Base-by-base conservation (phyloP, 768 basidiomycete genomes). In the Trametopsis cervina region DNA sequence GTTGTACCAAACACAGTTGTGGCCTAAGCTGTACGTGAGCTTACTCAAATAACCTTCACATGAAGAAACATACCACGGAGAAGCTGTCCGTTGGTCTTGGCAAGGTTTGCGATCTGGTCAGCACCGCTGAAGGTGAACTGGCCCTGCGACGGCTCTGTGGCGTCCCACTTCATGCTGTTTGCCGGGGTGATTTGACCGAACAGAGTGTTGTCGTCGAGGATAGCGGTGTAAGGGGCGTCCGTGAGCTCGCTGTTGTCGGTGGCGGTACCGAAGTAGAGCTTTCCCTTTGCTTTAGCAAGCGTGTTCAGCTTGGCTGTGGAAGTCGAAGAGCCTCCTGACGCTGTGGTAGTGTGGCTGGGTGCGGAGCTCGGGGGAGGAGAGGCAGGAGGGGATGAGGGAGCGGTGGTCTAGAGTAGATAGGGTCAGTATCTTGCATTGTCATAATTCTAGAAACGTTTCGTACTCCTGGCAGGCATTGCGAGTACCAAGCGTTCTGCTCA, bases 101-200 rank as follows among this genome's bases (percentile, higher is more conserved):
- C 76, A 27, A 75, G 62, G 22, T 63, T 58, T 2, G 70, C 71
- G 39, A 80, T 63, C 5, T 52, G 60, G 57, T 80, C 77, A 7
- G 72, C 77, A 12, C 54, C 57, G 1, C 65, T 56, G 54, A 75
- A 79, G 0, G 71, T 75, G 60, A 76, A 80, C 1, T 56, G 59
- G 18, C 73, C 74, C 18, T 65, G 73, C 3, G 60, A 57, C 2
- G 75, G 76, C 50, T 80, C 77, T 12, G 75, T 78, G 0, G 74
- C 72, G 50, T 76, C 75, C 71, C 71, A 72, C 65, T 72, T 72
- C 70, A 71, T 70, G 51, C 67, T 69, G 59, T 73, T 73, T 10
- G 57, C 67, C 0, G 72, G 69, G 0, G 73, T 73, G 46, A 73
- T 63, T 52, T 73, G 71, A 9, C 72, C 72, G 51, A 73, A 73